A percentile compares a stretch with the other conserved stretches of the same genome.
These are phyloP conservation scores for Limonium bicolor DNA, from an alignment of 148 eudicot species.

Conservation along the genomic window DNA sequence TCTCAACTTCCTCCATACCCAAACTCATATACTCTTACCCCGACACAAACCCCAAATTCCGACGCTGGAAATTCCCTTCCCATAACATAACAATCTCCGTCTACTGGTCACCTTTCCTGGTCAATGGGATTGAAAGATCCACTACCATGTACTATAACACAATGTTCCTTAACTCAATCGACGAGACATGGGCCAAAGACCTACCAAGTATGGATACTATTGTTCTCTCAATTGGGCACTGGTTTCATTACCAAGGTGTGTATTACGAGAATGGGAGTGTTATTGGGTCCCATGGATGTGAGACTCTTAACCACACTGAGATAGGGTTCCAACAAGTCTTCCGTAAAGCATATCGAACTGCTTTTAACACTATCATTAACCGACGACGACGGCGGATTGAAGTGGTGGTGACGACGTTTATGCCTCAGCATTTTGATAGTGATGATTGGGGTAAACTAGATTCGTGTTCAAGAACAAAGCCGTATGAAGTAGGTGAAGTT, in stretches of 20 bases:
- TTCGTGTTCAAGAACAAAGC: constrained; percentile 65
- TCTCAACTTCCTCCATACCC: constrained; percentile 42
- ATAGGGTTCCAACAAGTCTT: constrained; percentile 55
- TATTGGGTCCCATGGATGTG: constrained; percentile 56
- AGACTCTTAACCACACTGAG: constrained; percentile 38
- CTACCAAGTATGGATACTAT: constrained; percentile 49
- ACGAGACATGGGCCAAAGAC: constrained; percentile 71
- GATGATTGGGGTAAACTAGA: constrained; percentile 81
- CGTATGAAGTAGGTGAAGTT: constrained; percentile 40
- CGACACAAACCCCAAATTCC: constrained; percentile 52
- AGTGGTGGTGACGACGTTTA: constrained; percentile 65
- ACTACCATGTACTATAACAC: constrained; percentile 20
- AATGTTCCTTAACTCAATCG: constrained; percentile 44
- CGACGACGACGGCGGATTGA: constrained; percentile 18
- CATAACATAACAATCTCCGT: constrained; percentile 47
- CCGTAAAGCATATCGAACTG: constrained; percentile 54
- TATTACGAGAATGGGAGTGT: constrained; percentile 31
- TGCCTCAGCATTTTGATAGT: constrained; percentile 89
- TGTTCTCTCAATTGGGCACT: constrained; percentile 75
- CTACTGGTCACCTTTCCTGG: constrained; percentile 89
- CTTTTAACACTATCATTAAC: constrained; percentile 36
- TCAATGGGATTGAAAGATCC: constrained; percentile 53
- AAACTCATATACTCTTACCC: constrained; percentile 41
- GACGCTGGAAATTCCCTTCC: constrained; percentile 59
- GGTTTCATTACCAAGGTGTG: constrained; percentile 72